Base-by-base conservation (phyloP, 2,329 filamentous ascomycete species). In the Aureobasidium pullulans region DNA sequence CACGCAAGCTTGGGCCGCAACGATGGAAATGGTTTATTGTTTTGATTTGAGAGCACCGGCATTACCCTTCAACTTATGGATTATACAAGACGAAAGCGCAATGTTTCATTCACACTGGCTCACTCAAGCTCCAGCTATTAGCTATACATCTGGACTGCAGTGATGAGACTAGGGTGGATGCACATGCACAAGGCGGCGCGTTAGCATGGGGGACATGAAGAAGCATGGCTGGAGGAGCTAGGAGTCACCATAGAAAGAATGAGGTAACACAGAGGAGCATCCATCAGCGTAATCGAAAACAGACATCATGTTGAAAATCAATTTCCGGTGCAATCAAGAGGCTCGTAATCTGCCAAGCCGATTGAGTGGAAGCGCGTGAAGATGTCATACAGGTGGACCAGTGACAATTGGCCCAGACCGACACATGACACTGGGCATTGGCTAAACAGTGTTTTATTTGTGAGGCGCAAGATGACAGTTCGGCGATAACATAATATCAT, bases 401-500 rank as follows among this genome's bases (percentile, higher is more conserved):
- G 50, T 54, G 37, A 11, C 19, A 15, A 11, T 32, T 40, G 48
- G 36, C 36, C 48, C 40, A 40, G 48, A 52, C 36, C 48, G 23
- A 40, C 48, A 40, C 48, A 52, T 52, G 50, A 54, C 48, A 40
- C 23, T 34, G 11, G 29, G 39, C 50, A 54, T 43, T 54, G 37
- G 50, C 34, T 31, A 13, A 42, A n/a, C 50, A 54, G 50, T 43
- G 29, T 53, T 31, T n/a, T 23, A 40, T 10, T 42, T 23, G 16
- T 15, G 28, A 10, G 39, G 16, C 10, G 42, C 52, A 46, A 36
- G n/a, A 56, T 56, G 52, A 46, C 13, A 15, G n/a, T 43, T 54
- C 31, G 50, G 37, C 50, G 50, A 54, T 54, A 54, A 32, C 29
- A 57, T 36, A 57, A 23, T 40, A 52, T 11, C 53, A 64, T 65